A percentile compares a stretch with the other conserved stretches of the same genome.
phyloP scores from a whole-genome alignment of 2,329 filamentous ascomycete genomes.

The Calonectria hongkongensis region DNA sequence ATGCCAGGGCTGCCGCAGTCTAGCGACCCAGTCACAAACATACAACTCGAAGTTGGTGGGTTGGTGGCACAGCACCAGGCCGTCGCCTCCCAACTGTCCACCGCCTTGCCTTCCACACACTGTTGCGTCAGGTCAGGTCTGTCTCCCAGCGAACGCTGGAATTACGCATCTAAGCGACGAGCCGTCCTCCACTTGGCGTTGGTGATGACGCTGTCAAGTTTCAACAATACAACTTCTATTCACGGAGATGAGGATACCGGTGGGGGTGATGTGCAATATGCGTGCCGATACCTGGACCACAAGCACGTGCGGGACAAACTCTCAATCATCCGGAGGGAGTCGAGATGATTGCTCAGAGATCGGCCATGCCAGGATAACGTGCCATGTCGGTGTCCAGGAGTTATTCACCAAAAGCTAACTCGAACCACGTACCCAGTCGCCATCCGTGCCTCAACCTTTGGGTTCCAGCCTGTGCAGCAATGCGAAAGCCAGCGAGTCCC shows the following conservation, averaged over 20 bases:
- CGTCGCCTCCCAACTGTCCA: conserved; percentile 24
- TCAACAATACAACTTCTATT: conserved; percentile 27
- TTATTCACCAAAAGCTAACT: conserved; percentile 4
- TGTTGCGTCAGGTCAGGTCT: background rate
- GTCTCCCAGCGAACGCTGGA: conserved; percentile 4
- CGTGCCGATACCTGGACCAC: background rate
- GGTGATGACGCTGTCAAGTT: conserved; percentile 5
- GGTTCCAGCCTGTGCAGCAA: conserved; percentile 30
- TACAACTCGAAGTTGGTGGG: background rate
- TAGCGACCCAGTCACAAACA: conserved; percentile 35
- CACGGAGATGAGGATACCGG: conserved; percentile 24
- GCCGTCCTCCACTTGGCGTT: conserved; percentile 10
- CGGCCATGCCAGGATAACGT: conserved; percentile 20
- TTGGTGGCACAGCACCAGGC: conserved; percentile 17
- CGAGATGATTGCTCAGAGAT: conserved; percentile 30
- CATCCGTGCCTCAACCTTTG: conserved; percentile 35
- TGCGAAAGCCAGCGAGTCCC: conserved; percentile 17
- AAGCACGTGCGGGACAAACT: background rate
- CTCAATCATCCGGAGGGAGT: conserved; percentile 15
- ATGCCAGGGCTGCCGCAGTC: conserved; percentile 46
- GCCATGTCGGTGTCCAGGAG: conserved; percentile 18
- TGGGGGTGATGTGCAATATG: background rate
- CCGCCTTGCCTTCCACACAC: conserved; percentile 9
- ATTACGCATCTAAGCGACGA: conserved; percentile 15
- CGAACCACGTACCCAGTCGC: conserved; percentile 31